These are phyloP conservation scores for Ilyonectria sp. DNA, from an alignment of 2,329 filamentous ascomycete genomes.

Conservation along the genomic window DNA sequence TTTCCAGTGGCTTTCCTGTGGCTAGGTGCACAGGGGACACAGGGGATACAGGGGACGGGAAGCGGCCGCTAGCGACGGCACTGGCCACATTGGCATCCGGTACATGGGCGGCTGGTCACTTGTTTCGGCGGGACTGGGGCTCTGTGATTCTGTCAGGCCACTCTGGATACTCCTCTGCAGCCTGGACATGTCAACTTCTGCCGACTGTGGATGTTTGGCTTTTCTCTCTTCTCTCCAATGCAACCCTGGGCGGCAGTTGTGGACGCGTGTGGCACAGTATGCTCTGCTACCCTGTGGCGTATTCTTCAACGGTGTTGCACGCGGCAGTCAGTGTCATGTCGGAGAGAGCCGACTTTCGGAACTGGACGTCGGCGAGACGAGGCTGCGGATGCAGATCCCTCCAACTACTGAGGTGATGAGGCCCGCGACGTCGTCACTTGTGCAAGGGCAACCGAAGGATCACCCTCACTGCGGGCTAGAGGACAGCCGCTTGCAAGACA, in stretches of 20 bases:
- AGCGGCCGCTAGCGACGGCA: constrained; percentile 36
- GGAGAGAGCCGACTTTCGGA: background rate
- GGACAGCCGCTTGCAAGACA: constrained; percentile 1
- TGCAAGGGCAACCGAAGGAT: background rate
- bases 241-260: constrained; percentile 22
- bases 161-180: background rate
- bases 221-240: constrained; percentile 2
- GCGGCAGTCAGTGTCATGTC: background rate
- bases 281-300: constrained; percentile 20
- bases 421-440: background rate
- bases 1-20: constrained; percentile 12
- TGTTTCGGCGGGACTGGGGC: constrained; percentile 23
- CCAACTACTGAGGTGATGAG: background rate
- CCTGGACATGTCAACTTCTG: constrained; percentile 6
- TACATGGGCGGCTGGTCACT: constrained; percentile 18
- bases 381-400: background rate
- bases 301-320: constrained; percentile 1
- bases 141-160: constrained; percentile 22
- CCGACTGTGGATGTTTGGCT: constrained; percentile 7
- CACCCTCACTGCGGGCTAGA: background rate
- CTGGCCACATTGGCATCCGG: constrained; percentile 30
- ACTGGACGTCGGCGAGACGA: background rate
- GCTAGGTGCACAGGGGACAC: constrained; percentile 21
- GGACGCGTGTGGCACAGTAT: background rate
- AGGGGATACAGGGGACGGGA: background rate